Evolutionary conservation across 768 basidiomycete genomes (phyloP).

Genomic region (Macrolepiota fuliginosa): DNA sequence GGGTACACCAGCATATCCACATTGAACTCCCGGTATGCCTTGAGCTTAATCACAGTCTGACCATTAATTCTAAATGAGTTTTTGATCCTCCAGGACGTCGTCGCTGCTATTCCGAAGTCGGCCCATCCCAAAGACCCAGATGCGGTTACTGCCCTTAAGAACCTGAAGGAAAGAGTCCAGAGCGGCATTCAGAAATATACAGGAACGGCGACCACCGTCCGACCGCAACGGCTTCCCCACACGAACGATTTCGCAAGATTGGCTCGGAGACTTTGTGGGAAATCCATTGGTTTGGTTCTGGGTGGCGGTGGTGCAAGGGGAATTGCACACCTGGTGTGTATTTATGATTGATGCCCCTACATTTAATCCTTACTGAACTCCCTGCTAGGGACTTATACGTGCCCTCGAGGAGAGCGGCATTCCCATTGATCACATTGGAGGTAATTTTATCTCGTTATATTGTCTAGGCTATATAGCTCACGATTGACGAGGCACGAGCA

Average conservation of each 20-base stretch:
- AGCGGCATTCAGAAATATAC: conserved; percentile 87
- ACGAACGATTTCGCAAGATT: conserved; percentile 90
- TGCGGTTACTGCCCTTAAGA: conserved; percentile 85
- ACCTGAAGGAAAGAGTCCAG: conserved; percentile 90
- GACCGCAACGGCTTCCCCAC: conserved; percentile 76
- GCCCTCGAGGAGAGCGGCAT: conserved; percentile 90
- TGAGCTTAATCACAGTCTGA: neutral
- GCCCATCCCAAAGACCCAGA: conserved; percentile 76
- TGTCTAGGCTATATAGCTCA: neutral
- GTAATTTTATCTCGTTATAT: conserved; percentile 30
- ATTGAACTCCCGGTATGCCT: conserved; percentile 74
- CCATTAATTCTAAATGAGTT: neutral
- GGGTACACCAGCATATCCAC: conserved; percentile 96
- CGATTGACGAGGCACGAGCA: conserved; percentile 66
- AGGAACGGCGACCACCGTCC: conserved; percentile 54
- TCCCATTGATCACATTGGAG: conserved; percentile 92
- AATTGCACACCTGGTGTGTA: conserved; percentile 39
- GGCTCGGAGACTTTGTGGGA: conserved; percentile 88
- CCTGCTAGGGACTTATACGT: conserved; percentile 80
- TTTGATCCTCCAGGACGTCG: conserved; percentile 54
- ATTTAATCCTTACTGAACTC: conserved; percentile 6
- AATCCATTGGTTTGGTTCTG: conserved; percentile 89
- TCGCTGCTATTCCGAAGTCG: conserved; percentile 60
- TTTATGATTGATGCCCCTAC: neutral
- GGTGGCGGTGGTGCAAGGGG: conserved; percentile 97